phyloP scores from a whole-genome alignment of 495 filamentous ascomycete genomes.

The Margaritispora aquatica region DNA sequence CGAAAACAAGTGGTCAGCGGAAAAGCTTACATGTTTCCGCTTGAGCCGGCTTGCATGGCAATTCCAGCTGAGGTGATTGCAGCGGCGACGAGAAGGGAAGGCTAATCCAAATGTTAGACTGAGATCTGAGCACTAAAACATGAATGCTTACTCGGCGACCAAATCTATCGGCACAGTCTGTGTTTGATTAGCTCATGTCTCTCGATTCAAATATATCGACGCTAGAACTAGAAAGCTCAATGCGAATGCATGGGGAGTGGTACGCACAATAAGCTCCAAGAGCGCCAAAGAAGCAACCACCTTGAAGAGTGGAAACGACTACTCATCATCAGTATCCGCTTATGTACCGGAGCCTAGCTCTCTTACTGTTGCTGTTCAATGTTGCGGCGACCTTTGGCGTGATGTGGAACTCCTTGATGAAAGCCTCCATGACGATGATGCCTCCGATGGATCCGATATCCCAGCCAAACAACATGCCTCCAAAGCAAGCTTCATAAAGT shows the following conservation, averaged over 20 bases:
- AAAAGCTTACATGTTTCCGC: slow-evolving; percentile 32
- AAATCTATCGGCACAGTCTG: slow-evolving; percentile 43
- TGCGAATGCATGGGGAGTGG: not conserved
- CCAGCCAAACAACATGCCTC: slow-evolving; percentile 69
- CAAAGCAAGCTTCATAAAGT: slow-evolving; percentile 46
- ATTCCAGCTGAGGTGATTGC: slow-evolving; percentile 34
- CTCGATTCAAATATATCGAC: not conserved
- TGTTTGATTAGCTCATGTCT: not conserved
- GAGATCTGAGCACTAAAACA: slow-evolving; percentile 11
- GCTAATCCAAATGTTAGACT: not conserved
- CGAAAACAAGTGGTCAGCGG: not conserved
- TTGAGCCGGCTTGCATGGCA: slow-evolving; percentile 32
- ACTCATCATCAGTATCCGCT: slow-evolving; percentile 1
- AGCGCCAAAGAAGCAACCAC: slow-evolving; percentile 59
- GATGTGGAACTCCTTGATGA: slow-evolving; percentile 30
- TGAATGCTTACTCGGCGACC: slow-evolving; percentile 38
- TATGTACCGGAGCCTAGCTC: slow-evolving; percentile 7
- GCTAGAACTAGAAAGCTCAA: not conserved
- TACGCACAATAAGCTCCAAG: slow-evolving; percentile 41
- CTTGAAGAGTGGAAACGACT: slow-evolving; percentile 62
- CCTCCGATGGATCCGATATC: slow-evolving; percentile 61
- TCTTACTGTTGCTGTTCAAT: slow-evolving; percentile 39
- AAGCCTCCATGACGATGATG: slow-evolving; percentile 45
- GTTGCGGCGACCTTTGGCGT: slow-evolving; percentile 27
- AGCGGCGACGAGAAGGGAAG: slow-evolving; percentile 32